phyloP scores from a whole-genome alignment of 2,329 filamentous ascomycete genomes.

The Aspergillus udagawae region DNA sequence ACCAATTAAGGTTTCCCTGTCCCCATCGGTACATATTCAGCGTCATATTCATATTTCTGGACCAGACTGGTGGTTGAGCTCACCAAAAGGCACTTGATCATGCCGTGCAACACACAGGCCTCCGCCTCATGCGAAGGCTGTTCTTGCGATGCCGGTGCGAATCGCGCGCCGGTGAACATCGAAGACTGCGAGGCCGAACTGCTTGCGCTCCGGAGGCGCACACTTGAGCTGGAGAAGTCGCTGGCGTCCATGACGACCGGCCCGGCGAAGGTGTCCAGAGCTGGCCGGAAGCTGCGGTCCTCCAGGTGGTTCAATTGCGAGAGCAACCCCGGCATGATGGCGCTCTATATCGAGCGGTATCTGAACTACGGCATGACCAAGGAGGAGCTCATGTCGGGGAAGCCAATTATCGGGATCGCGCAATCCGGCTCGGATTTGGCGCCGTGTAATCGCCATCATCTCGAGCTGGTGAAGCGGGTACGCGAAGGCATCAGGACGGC shows the following conservation, averaged over 20 bases:
- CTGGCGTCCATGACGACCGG: constrained; percentile 25
- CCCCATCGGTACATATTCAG: neutral
- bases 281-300: constrained; percentile 35
- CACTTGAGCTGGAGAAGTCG: constrained; percentile 34
- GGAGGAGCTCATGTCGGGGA: constrained; percentile 48
- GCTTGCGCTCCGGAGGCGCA: constrained; percentile 34
- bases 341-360: constrained; percentile 49
- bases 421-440: constrained; percentile 50
- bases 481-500: constrained; percentile 49
- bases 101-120: constrained; percentile 17
- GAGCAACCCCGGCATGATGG: constrained; percentile 42
- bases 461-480: constrained; percentile 48
- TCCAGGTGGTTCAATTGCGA: constrained; percentile 44
- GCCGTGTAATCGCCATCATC: constrained; percentile 50
- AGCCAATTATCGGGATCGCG: constrained; percentile 51
- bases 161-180: constrained; percentile 27
- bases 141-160: constrained; percentile 24
- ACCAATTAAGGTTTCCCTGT: neutral
- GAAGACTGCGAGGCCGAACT: constrained; percentile 41
- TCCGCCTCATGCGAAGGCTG: constrained; percentile 33
- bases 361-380: constrained; percentile 49
- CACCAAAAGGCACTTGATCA: neutral
- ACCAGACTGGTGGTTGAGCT: neutral
- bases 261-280: constrained; percentile 2
- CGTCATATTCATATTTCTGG: neutral